Base-by-base conservation (phyloP, 2,329 filamentous ascomycete genomes). In the Escovopsis sp. region DNA sequence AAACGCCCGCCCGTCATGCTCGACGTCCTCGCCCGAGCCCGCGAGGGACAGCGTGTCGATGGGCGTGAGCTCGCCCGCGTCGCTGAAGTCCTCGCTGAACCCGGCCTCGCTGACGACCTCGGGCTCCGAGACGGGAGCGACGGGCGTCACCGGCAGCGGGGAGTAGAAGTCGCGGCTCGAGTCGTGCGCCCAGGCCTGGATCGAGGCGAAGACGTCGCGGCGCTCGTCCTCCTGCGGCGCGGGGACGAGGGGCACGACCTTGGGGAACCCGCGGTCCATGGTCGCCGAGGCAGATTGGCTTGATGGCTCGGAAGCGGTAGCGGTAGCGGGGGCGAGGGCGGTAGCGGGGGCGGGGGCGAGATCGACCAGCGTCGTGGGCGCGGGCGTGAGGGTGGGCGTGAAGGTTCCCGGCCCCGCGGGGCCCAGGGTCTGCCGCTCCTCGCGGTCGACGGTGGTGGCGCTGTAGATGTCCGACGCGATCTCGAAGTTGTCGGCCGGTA, bases 121-220 rank as follows among this genome's bases (percentile, higher is more conserved):
- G 14, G 64, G 64, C 57, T 72, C 73, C 5, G 71, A 74, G 16
- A 67, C 50, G 11, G 71, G 63, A 7, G 63, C 55, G 5, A 62
- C 60, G 2, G 69, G 71, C 1, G 71, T 69, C 16, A 63, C 64
- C 11, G 74, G 73, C 16, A 78, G 65, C 5, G 75, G 74, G 6
- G 74, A 78, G 62, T 78, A 79, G 51, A 79, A 78, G 51, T 67
- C 66, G 9, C 62, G 58, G 51, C 61, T 61, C 5, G 70, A 71
- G 44, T 66, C 61, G 48, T 76, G 68, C 1, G 76, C 75, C 76
- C 76, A 80, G 0, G 76, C 76, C 52, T 80, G 74, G 48, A 80
- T 79, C 2, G 73, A 76, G 37, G 70, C 69, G 51, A 71, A 79
- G 2, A 71, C 67, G 12, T 70, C 66, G 12, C 62, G 54, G 15